Evolutionary conservation across 805 yeast genomes (phyloP).

Genomic region (Sungouiozyma ichnusensis): DNA sequence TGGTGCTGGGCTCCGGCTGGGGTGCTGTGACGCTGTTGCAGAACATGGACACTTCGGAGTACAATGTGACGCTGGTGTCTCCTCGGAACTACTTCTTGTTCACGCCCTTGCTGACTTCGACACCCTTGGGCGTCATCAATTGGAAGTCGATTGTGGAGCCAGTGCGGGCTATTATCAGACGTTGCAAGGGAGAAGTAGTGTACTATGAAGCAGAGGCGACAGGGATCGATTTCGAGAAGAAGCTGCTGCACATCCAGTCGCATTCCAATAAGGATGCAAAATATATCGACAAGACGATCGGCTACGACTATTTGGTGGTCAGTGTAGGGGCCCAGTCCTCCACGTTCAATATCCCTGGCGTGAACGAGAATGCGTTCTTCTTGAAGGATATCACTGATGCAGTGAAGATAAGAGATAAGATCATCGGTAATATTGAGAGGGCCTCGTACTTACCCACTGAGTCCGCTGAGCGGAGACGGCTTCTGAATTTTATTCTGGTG

Average conservation of each 20-base stretch:
- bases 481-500: conserved; percentile 80
- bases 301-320: conserved; percentile 75
- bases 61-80: conserved; percentile 81
- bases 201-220: conserved; percentile 90
- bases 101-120: conserved; percentile 89
- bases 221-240: conserved; percentile 63
- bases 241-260: conserved; percentile 53
- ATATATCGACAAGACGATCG: conserved; percentile 33
- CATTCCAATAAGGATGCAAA: conserved; percentile 30
- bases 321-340: conserved; percentile 95
- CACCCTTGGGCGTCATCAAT: conserved; percentile 89
- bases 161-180: conserved; percentile 75
- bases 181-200: conserved; percentile 63
- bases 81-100: conserved; percentile 94
- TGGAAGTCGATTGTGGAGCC: conserved; percentile 90
- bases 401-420: conserved; percentile 64
- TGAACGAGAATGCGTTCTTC: conserved; percentile 77
- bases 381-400: conserved; percentile 88
- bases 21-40: conserved; percentile 81
- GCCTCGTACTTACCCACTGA: conserved; percentile 67
- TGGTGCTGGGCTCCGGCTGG: conserved; percentile 89
- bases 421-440: conserved; percentile 82
- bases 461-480: conserved; percentile 71
- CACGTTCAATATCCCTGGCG: conserved; percentile 94
- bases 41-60: conserved; percentile 73